Base-by-base conservation (phyloP, 495 filamentous ascomycete genomes). In the Annulohypoxylon stygium region DNA sequence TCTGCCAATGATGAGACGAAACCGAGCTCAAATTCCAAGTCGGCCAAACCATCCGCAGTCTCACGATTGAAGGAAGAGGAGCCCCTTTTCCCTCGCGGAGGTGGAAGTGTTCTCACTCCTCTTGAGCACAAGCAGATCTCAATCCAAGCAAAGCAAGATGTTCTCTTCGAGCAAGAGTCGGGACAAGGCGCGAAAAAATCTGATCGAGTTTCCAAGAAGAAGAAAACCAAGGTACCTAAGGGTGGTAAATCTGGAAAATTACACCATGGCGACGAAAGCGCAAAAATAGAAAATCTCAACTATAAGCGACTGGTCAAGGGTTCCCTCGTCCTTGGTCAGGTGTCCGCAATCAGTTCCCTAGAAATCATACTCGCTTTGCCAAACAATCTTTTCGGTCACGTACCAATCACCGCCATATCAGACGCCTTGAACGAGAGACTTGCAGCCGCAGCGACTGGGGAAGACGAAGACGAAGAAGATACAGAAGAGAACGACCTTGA, bases 111-210 rank as follows among this genome's bases (percentile, higher is more conserved):
- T 51, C 83, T 99, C 80, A 97, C 96, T 7, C 94, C 96, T 25
- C 86, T 99, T 59, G 96, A 99, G 79, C 90, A 96, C 73, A 97
- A 97, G 83, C 93, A 98, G 81, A 97, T 99, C 74, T 92, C 96
- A 75, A 93, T 96, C 68, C 91, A 98, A 81, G 96, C 96, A 33
- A 94, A 90, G 71, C 89, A 90, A 76, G 96, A 99, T 86, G 95
- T 95, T 25, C 85, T 98, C 8, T 98, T 98, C 77, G 96, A 98
- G 82, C 90, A 97, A 73, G 87, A 90, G 65, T 87, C 88, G 12
- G 82, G 84, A 25, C 75, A 77, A 63, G 71, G 72, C 5, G 73
- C 70, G 16, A 75, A 86, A 79, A 82, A 83, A 78, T 18, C 76
- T 69, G 73, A 82, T 76, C 70, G 76, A 84, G 86, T 51, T 67